Percentiles rank a stretch among this genome's conserved stretches.
Evolutionary conservation across 2,329 filamentous ascomycete species (phyloP).

Genomic region (Hymenoscyphus linearis): DNA sequence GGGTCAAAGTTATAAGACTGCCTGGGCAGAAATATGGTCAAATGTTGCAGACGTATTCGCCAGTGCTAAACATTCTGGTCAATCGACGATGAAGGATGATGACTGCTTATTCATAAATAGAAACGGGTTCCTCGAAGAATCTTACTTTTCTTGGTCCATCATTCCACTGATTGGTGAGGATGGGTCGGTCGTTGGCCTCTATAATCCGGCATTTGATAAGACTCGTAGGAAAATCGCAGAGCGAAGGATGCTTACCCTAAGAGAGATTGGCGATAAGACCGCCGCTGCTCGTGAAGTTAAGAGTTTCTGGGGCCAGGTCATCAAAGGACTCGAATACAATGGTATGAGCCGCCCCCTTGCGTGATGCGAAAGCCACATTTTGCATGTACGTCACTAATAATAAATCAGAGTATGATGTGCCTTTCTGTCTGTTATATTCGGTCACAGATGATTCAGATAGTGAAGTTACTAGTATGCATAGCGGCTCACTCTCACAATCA

Average conservation of each 20-base stretch:
- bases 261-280: conserved; percentile 72
- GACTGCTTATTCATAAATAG: conserved; percentile 69
- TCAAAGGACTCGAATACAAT: conserved; percentile 66
- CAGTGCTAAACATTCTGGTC: conserved; percentile 62
- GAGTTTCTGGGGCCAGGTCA: conserved; percentile 67
- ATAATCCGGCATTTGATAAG: conserved; percentile 78
- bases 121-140: conserved; percentile 67
- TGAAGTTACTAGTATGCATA: conserved; percentile 67
- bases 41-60: conserved; percentile 64
- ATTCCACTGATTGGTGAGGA: conserved; percentile 71
- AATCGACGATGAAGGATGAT: conserved; percentile 81
- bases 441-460: conserved; percentile 66
- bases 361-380: background rate
- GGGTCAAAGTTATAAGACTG: conserved; percentile 59
- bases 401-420: conserved; percentile 55
- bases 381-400: conserved; percentile 5
- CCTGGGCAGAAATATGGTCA: conserved; percentile 72
- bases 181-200: conserved; percentile 68
- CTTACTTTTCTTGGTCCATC: conserved; percentile 78
- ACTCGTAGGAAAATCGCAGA: conserved; percentile 74
- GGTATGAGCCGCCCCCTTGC: conserved; percentile 27
- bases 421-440: conserved; percentile 73
- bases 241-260: conserved; percentile 70
- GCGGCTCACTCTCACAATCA: conserved; percentile 55
- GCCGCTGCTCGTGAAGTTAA: conserved; percentile 66